Base-by-base conservation (phyloP, 345 rosid species). In the Carallia brachiata region DNA sequence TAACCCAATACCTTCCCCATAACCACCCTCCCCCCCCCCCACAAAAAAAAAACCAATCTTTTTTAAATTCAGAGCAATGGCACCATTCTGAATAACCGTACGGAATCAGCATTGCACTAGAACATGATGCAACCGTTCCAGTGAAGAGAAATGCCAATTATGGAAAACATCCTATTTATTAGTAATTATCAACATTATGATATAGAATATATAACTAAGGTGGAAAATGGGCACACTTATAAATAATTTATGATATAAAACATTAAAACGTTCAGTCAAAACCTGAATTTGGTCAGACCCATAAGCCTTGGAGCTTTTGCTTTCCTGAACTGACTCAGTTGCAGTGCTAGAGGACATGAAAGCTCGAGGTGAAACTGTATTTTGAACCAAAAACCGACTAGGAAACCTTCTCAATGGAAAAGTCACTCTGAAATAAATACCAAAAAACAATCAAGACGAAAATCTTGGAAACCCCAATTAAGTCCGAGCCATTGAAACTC, bases 211-310 rank as follows among this genome's bases (percentile, higher is more conserved):
- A 27, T 2, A 4, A 15, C 5, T 1, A n/a, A 27, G 39, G 27
- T 36, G 7, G 1, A 5, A 37, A 2, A 47, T 5, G 5, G 9
- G 27, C 16, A 4, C 1, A 53, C 4, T 19, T 4, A 62, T 31
- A 52, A 16, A 6, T n/a, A 8, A 7, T 17, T 0, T 31, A 31
- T n/a, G 8, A 30, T 34, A 36, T 15, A 9, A 55, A 4, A 19
- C 15, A 56, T 19, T n/a, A 30, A 68, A 18, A 9, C 4, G 4
- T 36, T 66, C 39, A 3, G 6, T 8, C 23, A 48, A 69, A 59
- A 87, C 99, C 89, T 95, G 98, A 77, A 95, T 95, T 78, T 95
- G 98, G 69, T 90, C 93, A 9, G 99, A 89, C 62, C 90, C 82
- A 69, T 95, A 95, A 72, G 82, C 82, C 73, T 82, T 86, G 0